These are phyloP conservation scores for Raffaelea albimanens DNA, from an alignment of 2,329 filamentous ascomycete genomes.

Conservation along the genomic window DNA sequence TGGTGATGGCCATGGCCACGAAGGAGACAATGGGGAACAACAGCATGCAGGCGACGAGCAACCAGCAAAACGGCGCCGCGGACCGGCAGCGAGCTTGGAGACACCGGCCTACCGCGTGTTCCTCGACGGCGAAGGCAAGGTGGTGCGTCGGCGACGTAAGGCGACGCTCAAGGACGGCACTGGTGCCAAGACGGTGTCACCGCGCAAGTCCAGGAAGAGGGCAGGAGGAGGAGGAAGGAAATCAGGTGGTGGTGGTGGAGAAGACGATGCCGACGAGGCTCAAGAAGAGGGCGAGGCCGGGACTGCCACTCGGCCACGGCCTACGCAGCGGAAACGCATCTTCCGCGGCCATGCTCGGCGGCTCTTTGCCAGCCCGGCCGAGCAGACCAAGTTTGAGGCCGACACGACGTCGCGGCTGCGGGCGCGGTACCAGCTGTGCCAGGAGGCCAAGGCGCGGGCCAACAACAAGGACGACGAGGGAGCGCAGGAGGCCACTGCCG, in stretches of 20 bases:
- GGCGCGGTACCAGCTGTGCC: slow-evolving; percentile 32
- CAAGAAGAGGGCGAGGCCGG: slow-evolving; percentile 5
- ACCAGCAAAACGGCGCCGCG: slow-evolving; percentile 15
- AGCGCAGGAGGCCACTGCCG: slow-evolving; percentile 28
- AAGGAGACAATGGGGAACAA: too few relatives aligned
- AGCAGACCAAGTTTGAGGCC: slow-evolving; percentile 18
- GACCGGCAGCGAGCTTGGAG: slow-evolving; percentile 10
- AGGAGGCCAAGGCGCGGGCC: slow-evolving; percentile 24
- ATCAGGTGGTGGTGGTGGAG: slow-evolving; percentile 18
- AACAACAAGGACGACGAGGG: slow-evolving; percentile 10
- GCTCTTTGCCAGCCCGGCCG: slow-evolving; percentile 16
- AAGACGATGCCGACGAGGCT: background rate
- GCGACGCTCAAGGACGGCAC: background rate
- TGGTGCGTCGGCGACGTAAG: slow-evolving; percentile 13
- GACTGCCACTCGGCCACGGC: background rate
- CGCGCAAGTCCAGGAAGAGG: background rate
- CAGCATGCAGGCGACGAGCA: too few relatives aligned
- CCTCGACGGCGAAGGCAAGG: slow-evolving; percentile 12
- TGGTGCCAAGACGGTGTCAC: too few relatives aligned
- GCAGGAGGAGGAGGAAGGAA: slow-evolving; percentile 7
- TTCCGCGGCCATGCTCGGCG: slow-evolving; percentile 9
- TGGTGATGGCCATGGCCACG: background rate
- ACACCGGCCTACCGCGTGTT: slow-evolving; percentile 13
- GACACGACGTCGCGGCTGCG: slow-evolving; percentile 18
- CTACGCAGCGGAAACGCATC: slow-evolving; percentile 7